These are phyloP conservation scores for Chamaecrista fasciculata DNA, from an alignment of 306 rosid species.

Conservation along the genomic window DNA sequence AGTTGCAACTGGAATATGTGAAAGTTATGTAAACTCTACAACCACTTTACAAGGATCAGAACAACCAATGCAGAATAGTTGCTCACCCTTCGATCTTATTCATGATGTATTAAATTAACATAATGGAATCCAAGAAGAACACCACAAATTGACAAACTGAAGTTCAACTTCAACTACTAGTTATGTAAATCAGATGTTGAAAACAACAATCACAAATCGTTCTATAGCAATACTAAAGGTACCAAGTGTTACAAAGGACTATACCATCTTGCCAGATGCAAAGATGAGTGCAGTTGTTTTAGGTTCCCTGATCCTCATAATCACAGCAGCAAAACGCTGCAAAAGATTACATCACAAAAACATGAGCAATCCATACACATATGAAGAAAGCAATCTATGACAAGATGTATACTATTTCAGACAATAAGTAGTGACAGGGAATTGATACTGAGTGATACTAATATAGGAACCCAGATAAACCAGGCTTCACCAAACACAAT, in stretches of 20 bases:
- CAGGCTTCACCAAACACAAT: background rate
- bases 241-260: constrained; percentile 7
- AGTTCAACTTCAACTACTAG: background rate
- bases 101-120: background rate
- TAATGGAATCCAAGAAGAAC: background rate
- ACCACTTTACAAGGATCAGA: background rate
- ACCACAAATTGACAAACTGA: background rate
- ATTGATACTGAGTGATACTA: background rate
- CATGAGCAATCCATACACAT: background rate
- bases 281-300: constrained; percentile 92
- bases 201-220: background rate
- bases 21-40: background rate
- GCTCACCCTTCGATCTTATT: background rate
- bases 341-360: constrained; percentile 21
- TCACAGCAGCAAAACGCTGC: constrained; percentile 98
- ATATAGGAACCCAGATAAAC: constrained; percentile 16
- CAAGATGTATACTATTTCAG: background rate
- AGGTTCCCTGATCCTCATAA: constrained; percentile 98
- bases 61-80: background rate
- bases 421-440: background rate
- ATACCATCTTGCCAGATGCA: constrained; percentile 98
- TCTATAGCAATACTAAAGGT: background rate
- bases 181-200: background rate
- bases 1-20: background rate
- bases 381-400: background rate